Evolutionary conservation across 2,329 filamentous ascomycete genomes (phyloP).

Genomic region (Fusarium citri): DNA sequence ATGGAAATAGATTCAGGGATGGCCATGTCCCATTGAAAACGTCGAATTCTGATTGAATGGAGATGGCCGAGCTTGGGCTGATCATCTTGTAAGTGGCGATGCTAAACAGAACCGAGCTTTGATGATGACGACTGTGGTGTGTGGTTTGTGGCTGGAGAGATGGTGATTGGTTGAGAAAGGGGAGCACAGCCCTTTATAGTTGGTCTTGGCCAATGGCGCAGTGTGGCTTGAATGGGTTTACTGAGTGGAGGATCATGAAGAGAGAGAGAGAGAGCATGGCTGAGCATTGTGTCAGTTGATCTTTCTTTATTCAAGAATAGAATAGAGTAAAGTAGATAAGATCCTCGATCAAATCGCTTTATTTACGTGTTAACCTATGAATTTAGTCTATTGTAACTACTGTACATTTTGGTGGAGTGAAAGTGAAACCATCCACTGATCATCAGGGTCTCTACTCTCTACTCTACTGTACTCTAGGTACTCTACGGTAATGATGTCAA

Average conservation of each 20-base stretch:
- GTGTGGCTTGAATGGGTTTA: slow-evolving; percentile 24
- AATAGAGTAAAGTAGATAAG: not conserved
- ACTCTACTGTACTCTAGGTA: too few species aligned
- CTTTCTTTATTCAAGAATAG: not conserved
- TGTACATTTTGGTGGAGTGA: not conserved
- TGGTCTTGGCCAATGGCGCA: slow-evolving; percentile 6
- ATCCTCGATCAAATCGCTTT: not conserved
- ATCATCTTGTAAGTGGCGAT: slow-evolving; percentile 33
- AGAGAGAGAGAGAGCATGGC: not conserved
- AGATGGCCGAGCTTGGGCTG: slow-evolving; percentile 9
- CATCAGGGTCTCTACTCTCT: slow-evolving; percentile 9
- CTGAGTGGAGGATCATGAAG: not conserved
- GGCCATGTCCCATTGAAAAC: slow-evolving; percentile 6
- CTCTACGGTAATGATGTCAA: slow-evolving; percentile 32
- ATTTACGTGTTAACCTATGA: not conserved
- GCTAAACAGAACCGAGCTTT: slow-evolving; percentile 2
- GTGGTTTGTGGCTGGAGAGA: slow-evolving; percentile 29
- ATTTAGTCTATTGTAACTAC: not conserved
- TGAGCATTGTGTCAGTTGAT: slow-evolving; percentile 3
- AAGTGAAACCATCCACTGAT: slow-evolving; percentile 10
- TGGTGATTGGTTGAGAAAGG: slow-evolving; percentile 15
- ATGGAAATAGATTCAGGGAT: slow-evolving; percentile 6
- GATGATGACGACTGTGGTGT: slow-evolving; percentile 29
- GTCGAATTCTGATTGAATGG: slow-evolving; percentile 25
- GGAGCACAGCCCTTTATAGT: slow-evolving; percentile 31